These are phyloP conservation scores for Paramecium sonneborni DNA, from an alignment of 73 alveolate genomes.

Conservation along the genomic window DNA sequence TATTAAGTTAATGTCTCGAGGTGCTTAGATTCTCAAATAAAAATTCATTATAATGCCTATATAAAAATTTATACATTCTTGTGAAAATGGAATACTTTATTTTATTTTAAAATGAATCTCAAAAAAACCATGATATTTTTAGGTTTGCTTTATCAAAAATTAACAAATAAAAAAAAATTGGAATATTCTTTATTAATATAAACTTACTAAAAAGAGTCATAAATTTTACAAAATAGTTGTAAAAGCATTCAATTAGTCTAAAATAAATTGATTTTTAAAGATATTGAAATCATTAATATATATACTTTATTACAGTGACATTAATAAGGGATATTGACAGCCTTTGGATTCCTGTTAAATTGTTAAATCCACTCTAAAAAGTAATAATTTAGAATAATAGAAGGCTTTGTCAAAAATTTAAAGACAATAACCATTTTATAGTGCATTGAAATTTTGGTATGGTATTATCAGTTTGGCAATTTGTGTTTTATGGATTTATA, in stretches of 20 bases:
- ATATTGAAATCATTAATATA: not conserved
- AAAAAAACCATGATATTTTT: no score
- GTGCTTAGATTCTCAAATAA: slow-evolving; percentile 16
- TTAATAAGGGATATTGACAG: not conserved
- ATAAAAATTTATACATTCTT: no score
- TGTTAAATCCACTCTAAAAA: not conserved
- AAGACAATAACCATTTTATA: not conserved
- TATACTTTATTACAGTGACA: not conserved
- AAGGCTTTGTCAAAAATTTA: not conserved
- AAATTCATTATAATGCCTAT: not conserved
- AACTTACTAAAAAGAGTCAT: no score
- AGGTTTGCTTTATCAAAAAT: no score
- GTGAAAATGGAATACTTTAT: no score
- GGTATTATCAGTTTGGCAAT: not conserved
- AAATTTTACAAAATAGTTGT: no score
- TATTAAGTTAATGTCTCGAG: slow-evolving; percentile 21
- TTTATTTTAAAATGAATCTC: no score
- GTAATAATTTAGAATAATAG: not conserved
- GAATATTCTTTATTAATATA: no score
- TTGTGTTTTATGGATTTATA: not conserved
- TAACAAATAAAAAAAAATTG: no score
- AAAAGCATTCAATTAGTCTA: not conserved
- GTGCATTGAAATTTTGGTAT: not conserved
- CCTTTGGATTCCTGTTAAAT: not conserved
- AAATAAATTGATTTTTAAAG: not conserved